Base-by-base conservation (phyloP, 2,329 filamentous ascomycete species). In the Ophiostoma quercus region DNA sequence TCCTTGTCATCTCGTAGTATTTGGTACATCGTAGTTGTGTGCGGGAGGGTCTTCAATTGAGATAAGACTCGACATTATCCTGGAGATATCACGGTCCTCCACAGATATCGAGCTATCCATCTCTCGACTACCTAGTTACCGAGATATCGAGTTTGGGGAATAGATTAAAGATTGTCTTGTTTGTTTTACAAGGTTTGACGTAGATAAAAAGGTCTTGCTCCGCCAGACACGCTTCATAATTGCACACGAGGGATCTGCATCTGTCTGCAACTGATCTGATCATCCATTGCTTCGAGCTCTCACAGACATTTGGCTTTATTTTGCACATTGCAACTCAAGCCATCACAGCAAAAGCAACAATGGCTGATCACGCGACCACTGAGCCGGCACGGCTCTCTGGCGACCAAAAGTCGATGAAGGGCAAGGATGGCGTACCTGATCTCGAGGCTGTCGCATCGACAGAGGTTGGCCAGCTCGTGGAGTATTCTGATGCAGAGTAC, bases 171-270 rank as follows among this genome's bases (percentile, higher is more conserved):
- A 47, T 47, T 47, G 41, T 16, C 51, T 54, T 54, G n/a, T 25
- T 25, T 25, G 51, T 25, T 54, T 54, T 25, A 3, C 3, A 25
- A 5, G 9, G n/a, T 3, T 54, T 7, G 7, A 22, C 51, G n/a
- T 54, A 54, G 51, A 54, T 54, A 25, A 54, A 54, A 54, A 54
- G 51, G 51, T 16, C 51, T 54, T 8, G n/a, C 51, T 25, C 51
- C n/a, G 25, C 51, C 51, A 25, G 47, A 51, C 47, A n/a, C 47
- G 19, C n/a, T 51, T 3, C 47, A 51, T 22, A 51, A 51, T 22
- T 51, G 47, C 47, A 51, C 47, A 51, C 47, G 47, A 22, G 5
- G 47, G 47, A 51, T 51, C 47, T 51, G 47, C 47, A 51, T 51
- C 47, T 22, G 39, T 41, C 39, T 41, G 39, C 39, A 41, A 41